Conservation (phyloP, 768 basidiomycete species). For the Termitomyces sp. region DNA sequence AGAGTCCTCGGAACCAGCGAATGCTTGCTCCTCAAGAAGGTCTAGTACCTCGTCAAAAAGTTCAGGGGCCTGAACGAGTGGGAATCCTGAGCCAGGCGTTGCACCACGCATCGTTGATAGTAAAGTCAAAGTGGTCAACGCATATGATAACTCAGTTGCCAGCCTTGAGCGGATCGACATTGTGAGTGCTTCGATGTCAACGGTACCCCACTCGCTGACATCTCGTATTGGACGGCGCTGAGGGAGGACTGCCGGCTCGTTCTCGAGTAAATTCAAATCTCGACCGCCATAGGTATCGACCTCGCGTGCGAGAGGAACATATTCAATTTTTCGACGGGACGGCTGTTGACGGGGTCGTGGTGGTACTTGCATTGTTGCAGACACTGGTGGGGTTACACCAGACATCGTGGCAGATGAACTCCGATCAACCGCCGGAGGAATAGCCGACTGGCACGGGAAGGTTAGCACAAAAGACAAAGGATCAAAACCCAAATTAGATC, state of each 20-base stretch:
- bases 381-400: constrained; percentile 22
- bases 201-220: constrained; percentile 80
- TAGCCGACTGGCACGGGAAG: constrained; percentile 21
- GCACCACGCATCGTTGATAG: constrained; percentile 75
- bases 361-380: constrained; percentile 24
- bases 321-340: constrained; percentile 81
- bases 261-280: constrained; percentile 64
- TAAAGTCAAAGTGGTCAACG: constrained; percentile 81
- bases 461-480: constrained; percentile 3
- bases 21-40: constrained; percentile 79
- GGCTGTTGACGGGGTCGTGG: constrained; percentile 43
- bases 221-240: constrained; percentile 60
- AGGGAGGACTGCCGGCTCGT: constrained; percentile 49
- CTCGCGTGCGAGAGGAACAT: constrained; percentile 76
- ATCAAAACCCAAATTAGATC: constrained; percentile 19
- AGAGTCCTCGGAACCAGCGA: constrained; percentile 43
- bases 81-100: constrained; percentile 64
- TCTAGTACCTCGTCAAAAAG: constrained; percentile 86
- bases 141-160: constrained; percentile 82
- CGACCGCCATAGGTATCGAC: constrained; percentile 78
- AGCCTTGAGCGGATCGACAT: constrained; percentile 89
- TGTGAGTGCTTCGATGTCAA: constrained; percentile 91
- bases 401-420: constrained; percentile 20
- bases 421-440: constrained; percentile 25
- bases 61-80: constrained; percentile 71